Percentiles rank a stretch among this genome's conserved stretches.
Conservation (phyloP, 1,284 basidiomycete genomes). For the Leucoagaricus sp. region DNA sequence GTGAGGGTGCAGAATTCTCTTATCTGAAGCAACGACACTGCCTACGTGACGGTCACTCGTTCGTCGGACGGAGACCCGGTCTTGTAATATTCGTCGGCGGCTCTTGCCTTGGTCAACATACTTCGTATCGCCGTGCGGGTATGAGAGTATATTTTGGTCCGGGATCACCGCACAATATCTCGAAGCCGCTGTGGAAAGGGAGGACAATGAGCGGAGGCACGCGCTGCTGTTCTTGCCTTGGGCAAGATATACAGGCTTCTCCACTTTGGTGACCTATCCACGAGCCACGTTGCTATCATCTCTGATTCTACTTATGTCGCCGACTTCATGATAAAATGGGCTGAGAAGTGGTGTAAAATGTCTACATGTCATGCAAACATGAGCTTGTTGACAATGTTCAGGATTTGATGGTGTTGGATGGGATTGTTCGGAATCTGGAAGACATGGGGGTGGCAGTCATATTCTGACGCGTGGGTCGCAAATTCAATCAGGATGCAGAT, state of each 20-base stretch:
- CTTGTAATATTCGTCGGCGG: constrained; percentile 1
- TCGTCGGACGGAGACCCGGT: neutral
- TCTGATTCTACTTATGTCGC: constrained; percentile 14
- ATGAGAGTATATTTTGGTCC: constrained; percentile 10
- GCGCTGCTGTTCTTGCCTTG: constrained; percentile 13
- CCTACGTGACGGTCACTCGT: neutral
- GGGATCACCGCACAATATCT: constrained; percentile 1
- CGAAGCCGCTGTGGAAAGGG: neutral
- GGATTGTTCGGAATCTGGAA: neutral
- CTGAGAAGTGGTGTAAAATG: constrained; percentile 7
- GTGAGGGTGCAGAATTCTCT: neutral
- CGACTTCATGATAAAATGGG: constrained; percentile 6
- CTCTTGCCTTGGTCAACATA: neutral
- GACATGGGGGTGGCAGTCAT: neutral
- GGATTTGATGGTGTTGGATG: neutral
- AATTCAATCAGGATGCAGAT: neutral
- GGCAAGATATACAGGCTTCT: neutral
- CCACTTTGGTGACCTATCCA: neutral
- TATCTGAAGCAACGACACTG: neutral
- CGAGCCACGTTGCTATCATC: constrained; percentile 4
- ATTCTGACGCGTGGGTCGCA: neutral
- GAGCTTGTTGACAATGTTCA: constrained; percentile 4
- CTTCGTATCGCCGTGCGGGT: neutral
- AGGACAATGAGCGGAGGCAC: constrained; percentile 14
- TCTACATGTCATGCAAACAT: neutral